These are phyloP conservation scores for Biscutella laevigata DNA, from an alignment of 441 rosid species.

Conservation along the genomic window DNA sequence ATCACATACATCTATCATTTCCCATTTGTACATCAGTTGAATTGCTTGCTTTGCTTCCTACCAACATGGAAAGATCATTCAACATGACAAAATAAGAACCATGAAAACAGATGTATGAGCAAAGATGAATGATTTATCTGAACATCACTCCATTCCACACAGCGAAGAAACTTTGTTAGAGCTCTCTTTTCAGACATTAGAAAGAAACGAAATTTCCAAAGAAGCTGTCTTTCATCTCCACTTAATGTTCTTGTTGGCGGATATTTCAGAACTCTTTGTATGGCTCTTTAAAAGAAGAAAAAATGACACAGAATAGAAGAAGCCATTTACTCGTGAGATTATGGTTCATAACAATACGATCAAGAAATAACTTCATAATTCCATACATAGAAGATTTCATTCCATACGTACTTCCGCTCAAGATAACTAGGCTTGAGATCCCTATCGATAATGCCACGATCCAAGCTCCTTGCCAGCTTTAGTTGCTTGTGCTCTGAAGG, in stretches of 20 bases:
- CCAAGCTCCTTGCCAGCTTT: conserved; percentile 93
- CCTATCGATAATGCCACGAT: conserved; percentile 92
- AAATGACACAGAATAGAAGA: conserved; percentile 6
- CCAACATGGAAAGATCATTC: conserved; percentile 25
- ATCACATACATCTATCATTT: conserved; percentile 87
- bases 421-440: conserved; percentile 84
- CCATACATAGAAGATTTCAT: neutral
- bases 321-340: conserved; percentile 10
- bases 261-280: conserved; percentile 77
- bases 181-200: conserved; percentile 94
- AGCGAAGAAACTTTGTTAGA: conserved; percentile 87
- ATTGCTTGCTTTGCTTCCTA: conserved; percentile 98
- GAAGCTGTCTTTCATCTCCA: conserved; percentile 97
- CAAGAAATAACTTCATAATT: neutral
- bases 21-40: conserved; percentile 89
- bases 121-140: conserved; percentile 47
- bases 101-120: neutral
- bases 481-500: conserved; percentile 96
- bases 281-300: conserved; percentile 47
- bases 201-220: conserved; percentile 96
- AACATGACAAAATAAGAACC: conserved; percentile 17
- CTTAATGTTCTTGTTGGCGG: conserved; percentile 87
- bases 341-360: neutral
- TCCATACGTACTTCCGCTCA: conserved; percentile 73
- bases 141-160: conserved; percentile 98